Conservation (phyloP, 108 stramenopile genomes). For the Skeletonema marinoi region DNA sequence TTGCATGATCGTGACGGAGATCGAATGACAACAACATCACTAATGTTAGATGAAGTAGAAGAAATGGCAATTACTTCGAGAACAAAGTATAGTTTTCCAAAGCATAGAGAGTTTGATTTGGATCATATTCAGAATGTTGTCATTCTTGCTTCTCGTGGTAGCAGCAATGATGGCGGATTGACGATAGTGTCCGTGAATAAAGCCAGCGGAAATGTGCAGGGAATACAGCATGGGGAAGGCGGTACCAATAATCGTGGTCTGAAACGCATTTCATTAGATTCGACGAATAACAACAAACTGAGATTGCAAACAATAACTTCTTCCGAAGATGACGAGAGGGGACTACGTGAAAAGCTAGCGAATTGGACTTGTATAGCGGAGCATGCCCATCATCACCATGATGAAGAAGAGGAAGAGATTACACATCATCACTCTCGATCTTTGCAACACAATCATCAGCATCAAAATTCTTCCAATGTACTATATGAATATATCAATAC, state of each 20-base stretch:
- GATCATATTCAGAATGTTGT: not conserved
- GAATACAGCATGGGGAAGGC: slow-evolving; percentile 11
- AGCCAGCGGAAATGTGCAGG: slow-evolving; percentile 1
- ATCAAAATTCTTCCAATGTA: not conserved
- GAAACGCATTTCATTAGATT: not conserved
- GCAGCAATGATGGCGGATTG: not conserved
- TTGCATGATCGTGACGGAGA: not conserved
- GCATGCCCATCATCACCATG: not conserved
- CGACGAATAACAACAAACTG: not conserved
- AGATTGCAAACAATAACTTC: not conserved
- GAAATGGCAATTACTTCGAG: slow-evolving; percentile 9
- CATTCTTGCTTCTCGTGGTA: slow-evolving; percentile 12
- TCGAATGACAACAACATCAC: not conserved
- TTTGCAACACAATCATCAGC: not conserved
- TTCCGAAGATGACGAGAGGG: not conserved
- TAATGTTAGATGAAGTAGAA: not conserved
- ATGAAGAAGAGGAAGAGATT: not conserved
- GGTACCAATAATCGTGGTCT: not conserved
- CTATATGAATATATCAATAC: not conserved
- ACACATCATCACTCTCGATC: not conserved
- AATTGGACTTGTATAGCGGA: not conserved
- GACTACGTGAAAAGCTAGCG: not conserved
- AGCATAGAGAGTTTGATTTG: not conserved
- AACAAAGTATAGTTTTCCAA: slow-evolving; percentile 10
- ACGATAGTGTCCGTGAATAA: slow-evolving; percentile 17